Evolutionary conservation across 2,329 filamentous ascomycete genomes (phyloP), one percentile per base, ranked within the genome.

Genomic region (Aspergillus transmontanensis): DNA sequence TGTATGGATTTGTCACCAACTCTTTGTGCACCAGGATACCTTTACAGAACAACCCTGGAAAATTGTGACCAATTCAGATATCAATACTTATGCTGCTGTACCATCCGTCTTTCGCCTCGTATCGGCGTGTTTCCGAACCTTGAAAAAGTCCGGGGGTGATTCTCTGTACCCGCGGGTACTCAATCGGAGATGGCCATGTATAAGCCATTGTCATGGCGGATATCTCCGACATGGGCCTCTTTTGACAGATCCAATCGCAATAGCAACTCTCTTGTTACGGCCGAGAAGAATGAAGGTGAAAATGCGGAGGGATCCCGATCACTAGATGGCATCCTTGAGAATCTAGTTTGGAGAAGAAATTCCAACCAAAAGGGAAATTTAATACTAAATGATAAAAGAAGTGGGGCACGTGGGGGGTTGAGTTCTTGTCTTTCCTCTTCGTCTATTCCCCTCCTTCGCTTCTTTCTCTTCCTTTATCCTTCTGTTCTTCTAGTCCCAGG

Each of bases 371-470:
- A 6, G n/a, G 9, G 56, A 34, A 34, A 58, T 34, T 58, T 9
- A 57, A 34, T 34, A 28, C 26, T 19, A 26, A 39, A 32, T 32
- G 57, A 58, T 58, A 59, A 58, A 59, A 59, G 30, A 48, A 36
- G 57, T 59, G 57, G 57, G 57, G 57, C 43, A 34, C 46, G 41
- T 45, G 57, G 57, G 57, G 57, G 26, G 26, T 28, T 6, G 26
- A 28, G 26, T 51, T 50, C 45, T 58, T 58, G 30, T 14, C 23
- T 9, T 58, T 45, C 46, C 28, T 36, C 30, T 54, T 23, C 58
- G 51, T 57, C 26, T 11, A n/a, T 32, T 34, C 19, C 48, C 30
- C 48, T 32, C 28, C 21, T 12, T 32, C 57, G 39, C 30, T 57
- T 23, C 30, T 16, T 48, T 26, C 14, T 34, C 36, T 46, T 61